Conservation (phyloP, 2,329 filamentous ascomycete genomes). For the Aaosphaeria pasadenensis region DNA sequence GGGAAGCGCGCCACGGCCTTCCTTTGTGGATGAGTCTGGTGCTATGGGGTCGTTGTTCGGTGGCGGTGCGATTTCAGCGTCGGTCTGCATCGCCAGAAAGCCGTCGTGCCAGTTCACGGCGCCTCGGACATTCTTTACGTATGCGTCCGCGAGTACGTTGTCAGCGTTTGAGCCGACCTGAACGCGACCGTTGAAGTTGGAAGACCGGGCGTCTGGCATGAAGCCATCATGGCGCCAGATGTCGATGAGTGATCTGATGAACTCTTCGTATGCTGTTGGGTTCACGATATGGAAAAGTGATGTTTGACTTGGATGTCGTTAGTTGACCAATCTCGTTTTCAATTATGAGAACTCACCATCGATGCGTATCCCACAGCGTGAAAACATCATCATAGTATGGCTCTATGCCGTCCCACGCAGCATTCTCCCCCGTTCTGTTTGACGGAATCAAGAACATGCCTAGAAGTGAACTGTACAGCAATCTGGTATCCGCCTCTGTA, state of each 20-base stretch:
- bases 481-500: constrained; percentile 53
- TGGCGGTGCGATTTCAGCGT: constrained; percentile 62
- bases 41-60: constrained; percentile 58
- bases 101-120: constrained; percentile 58
- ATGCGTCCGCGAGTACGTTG: constrained; percentile 70
- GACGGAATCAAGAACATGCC: constrained; percentile 68
- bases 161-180: constrained; percentile 71
- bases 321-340: no score
- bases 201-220: constrained; percentile 64
- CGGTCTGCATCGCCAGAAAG: constrained; percentile 59
- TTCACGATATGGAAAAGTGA: constrained; percentile 64
- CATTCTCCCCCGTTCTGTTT: constrained; percentile 70
- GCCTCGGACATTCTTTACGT: constrained; percentile 64
- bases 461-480: constrained; percentile 68
- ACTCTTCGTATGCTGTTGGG: constrained; percentile 61
- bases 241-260: constrained; percentile 65
- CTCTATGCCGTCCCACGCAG: constrained; percentile 60
- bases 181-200: constrained; percentile 65
- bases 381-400: constrained; percentile 72
- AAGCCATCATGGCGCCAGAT: constrained; percentile 65
- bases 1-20: constrained; percentile 66
- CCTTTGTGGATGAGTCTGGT: constrained; percentile 60
- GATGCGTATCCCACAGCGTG: constrained; percentile 65
- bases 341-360: constrained; percentile 44
- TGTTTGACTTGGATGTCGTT: constrained; percentile 36